A percentile compares a stretch with the other conserved stretches of the same genome.
Evolutionary conservation across 2,329 filamentous ascomycete species (phyloP).

Genomic region (Drechslerella dactyloides): DNA sequence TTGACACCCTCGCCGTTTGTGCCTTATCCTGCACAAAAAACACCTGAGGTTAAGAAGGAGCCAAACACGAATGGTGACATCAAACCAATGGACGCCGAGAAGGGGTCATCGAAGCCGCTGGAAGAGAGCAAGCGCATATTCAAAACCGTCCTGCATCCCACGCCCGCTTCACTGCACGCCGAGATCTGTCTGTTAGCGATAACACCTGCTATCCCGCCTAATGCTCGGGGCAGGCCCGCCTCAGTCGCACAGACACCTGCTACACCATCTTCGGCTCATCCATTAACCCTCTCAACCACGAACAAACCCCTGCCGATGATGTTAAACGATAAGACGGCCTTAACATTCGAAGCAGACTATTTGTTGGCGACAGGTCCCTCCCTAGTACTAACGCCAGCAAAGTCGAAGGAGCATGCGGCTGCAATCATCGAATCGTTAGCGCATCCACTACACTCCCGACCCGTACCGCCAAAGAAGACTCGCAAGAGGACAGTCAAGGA

Average conservation of each 20-base stretch:
- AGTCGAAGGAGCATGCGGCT: constrained; percentile 71
- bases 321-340: constrained; percentile 74
- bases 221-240: constrained; percentile 63
- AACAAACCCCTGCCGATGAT: constrained; percentile 76
- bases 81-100: constrained; percentile 50
- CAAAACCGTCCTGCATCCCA: constrained; percentile 85
- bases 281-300: constrained; percentile 63
- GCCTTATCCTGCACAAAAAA: constrained; percentile 69
- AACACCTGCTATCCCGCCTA: constrained; percentile 66
- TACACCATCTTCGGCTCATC: constrained; percentile 46
- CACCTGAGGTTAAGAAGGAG: constrained; percentile 31
- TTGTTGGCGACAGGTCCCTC: constrained; percentile 75
- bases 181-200: constrained; percentile 78
- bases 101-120: constrained; percentile 56
- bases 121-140: constrained; percentile 72
- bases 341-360: constrained; percentile 77
- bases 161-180: constrained; percentile 73
- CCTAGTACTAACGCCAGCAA: constrained; percentile 78
- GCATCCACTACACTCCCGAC: constrained; percentile 77
- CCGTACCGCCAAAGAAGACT: constrained; percentile 82
- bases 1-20: constrained; percentile 87
- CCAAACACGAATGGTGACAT: constrained; percentile 49
- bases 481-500: constrained; percentile 94
- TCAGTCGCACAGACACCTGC: constrained; percentile 66
- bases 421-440: constrained; percentile 73